Conservation (phyloP, 2,329 filamentous ascomycete species). For the Raffaelea arxii region DNA sequence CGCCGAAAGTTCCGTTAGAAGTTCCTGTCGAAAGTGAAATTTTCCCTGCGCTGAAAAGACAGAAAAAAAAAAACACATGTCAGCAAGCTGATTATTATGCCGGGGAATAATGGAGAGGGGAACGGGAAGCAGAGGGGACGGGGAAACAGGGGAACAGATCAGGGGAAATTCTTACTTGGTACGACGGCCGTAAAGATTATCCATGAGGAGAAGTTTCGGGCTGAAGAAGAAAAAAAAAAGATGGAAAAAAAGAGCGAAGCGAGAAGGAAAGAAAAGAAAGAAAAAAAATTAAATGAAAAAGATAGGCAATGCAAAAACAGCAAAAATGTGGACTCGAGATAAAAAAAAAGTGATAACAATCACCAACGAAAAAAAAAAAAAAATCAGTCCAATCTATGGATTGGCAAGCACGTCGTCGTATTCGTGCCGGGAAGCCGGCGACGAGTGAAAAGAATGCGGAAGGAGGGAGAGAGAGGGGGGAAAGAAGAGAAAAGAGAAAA, state of each 20-base stretch:
- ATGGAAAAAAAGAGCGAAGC: slow-evolving; percentile 10
- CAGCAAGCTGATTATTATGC: background rate
- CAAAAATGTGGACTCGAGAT: too few species aligned
- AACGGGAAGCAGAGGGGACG: slow-evolving; percentile 11
- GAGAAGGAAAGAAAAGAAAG: background rate
- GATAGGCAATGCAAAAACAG: background rate
- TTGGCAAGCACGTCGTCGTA: too few species aligned
- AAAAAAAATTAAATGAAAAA: background rate
- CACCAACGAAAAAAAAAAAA: background rate
- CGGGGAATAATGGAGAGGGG: background rate
- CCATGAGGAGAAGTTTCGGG: slow-evolving; percentile 37
- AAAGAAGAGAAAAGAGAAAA: background rate
- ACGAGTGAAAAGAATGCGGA: background rate
- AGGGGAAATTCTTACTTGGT: slow-evolving; percentile 54
- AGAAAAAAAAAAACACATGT: slow-evolving; percentile 10
- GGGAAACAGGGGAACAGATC: background rate
- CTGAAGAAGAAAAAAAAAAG: slow-evolving; percentile 10
- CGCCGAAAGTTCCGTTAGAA: slow-evolving; percentile 5
- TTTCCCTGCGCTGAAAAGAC: slow-evolving; percentile 60
- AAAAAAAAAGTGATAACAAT: background rate
- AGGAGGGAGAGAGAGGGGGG: background rate
- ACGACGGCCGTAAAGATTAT: slow-evolving; percentile 69
- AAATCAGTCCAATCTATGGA: background rate
- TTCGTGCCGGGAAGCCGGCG: too few species aligned
- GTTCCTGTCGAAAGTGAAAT: slow-evolving; percentile 68